Evolutionary conservation across 331 rosid species (phyloP).

Genomic region (Malus hybrid): DNA sequence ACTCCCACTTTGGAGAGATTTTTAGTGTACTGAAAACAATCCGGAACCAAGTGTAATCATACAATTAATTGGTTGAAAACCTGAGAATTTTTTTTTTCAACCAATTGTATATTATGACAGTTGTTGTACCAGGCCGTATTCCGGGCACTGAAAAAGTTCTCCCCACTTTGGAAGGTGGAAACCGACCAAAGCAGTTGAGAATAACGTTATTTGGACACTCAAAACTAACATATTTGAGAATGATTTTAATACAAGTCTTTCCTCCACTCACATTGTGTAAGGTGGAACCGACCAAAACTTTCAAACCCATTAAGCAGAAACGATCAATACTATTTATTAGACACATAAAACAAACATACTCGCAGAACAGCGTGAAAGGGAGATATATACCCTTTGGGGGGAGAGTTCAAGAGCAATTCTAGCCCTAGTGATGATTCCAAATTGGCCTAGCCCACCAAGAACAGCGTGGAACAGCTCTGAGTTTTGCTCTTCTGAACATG

Average conservation of each 20-base stretch:
- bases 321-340: no score
- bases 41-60: no score
- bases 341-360: no score
- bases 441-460: conserved; percentile 97
- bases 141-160: no score
- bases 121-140: no score
- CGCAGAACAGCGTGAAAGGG: not conserved
- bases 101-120: no score
- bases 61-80: no score
- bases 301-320: not conserved
- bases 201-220: no score
- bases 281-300: conserved; percentile 14
- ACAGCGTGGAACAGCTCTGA: conserved; percentile 77
- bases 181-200: not conserved
- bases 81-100: no score
- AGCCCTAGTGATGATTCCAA: conserved; percentile 92
- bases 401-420: conserved; percentile 84
- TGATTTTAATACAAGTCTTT: no score
- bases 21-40: no score
- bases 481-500: conserved; percentile 72
- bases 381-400: conserved; percentile 58
- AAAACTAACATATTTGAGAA: no score
- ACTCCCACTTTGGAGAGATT: not conserved
- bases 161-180: conserved; percentile 8
- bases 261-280: conserved; percentile 7